Evolutionary conservation across 306 rosid genomes (phyloP), one percentile per base, ranked within the genome.

Genomic region (Geum urbanum): DNA sequence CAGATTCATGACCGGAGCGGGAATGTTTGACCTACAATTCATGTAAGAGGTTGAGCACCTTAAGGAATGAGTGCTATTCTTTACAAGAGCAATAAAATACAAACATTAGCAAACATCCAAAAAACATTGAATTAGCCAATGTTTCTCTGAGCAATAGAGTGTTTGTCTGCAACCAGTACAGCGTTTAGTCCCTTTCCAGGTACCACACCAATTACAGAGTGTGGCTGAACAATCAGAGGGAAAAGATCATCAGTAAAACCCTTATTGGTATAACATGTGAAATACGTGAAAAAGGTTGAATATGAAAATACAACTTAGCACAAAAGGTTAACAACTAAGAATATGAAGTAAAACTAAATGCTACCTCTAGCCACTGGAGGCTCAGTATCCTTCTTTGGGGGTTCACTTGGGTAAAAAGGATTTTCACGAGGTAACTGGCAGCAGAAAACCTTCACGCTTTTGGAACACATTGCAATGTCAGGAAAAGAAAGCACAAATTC

Each of bases 381-480:
- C 65, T 85, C 88, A 14, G 80, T 81, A 75, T 79, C 76, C 54
- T 78, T 66, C 72, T 75, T 63, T 5, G 88, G 98, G 40, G 81
- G 59, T 48, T 90, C 88, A 12, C 83, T 76, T 6, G 82, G 75
- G 86, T 90, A 92, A 75, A 92, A 90, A 7, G 97, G 87, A 84
- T 92, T 92, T 16, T 4, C 0, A 0, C 76, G 83, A 5, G 92
- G 88, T 69, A 94, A 72, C 67, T 90, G 96, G 78, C 88, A 77
- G 47, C 96, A 89, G 58, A 88, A 88, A 68, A 88, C 96, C 94
- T 92, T 90, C 86, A 90, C 96, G 81, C 98, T 92, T 68, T 6
- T 15, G 22, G 40, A 57, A 75, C 74, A 6, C 45, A 82, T 47
- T 14, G 45, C 72, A 68, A 9, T 69, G 76, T 77, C 72, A 78